A percentile compares a stretch with the other conserved stretches of the same genome.
Evolutionary conservation across 2,329 filamentous ascomycete genomes (phyloP).

Genomic region (Aspergillus transmontanensis): DNA sequence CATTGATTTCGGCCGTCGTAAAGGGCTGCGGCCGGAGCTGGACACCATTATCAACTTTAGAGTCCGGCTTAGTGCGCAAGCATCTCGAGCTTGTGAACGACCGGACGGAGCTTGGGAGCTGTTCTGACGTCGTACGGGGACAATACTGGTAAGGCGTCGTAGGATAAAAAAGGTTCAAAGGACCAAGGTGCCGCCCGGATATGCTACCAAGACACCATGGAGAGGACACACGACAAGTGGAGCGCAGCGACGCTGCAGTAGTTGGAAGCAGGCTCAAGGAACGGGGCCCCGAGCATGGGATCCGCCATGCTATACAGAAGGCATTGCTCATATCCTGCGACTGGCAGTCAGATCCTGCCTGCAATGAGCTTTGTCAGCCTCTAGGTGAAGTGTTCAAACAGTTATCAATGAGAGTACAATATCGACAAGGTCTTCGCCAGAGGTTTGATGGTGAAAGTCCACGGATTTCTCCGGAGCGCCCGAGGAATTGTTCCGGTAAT

Average conservation of each 20-base stretch:
- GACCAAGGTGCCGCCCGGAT: slow-evolving; percentile 17
- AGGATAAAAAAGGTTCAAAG: slow-evolving; percentile 5
- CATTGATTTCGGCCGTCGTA: slow-evolving; percentile 34
- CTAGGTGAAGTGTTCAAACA: neutral
- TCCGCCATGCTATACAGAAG: slow-evolving; percentile 44
- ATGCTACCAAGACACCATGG: slow-evolving; percentile 22
- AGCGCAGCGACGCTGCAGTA: slow-evolving; percentile 20
- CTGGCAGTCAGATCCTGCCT: slow-evolving; percentile 9
- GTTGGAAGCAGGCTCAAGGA: slow-evolving; percentile 26
- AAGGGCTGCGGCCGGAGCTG: slow-evolving; percentile 33
- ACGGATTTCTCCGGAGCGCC: slow-evolving; percentile 20
- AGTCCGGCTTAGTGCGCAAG: slow-evolving; percentile 16
- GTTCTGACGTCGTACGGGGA: neutral
- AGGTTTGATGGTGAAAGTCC: slow-evolving; percentile 1
- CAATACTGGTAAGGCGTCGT: neutral
- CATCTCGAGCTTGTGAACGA: slow-evolving; percentile 26
- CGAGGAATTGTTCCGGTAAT: slow-evolving; percentile 21
- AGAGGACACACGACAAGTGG: slow-evolving; percentile 23
- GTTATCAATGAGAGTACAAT: neutral
- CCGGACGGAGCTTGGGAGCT: slow-evolving; percentile 4
- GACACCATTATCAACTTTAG: slow-evolving; percentile 29
- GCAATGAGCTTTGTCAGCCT: neutral
- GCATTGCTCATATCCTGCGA: slow-evolving; percentile 46
- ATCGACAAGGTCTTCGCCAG: neutral
- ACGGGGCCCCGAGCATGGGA: slow-evolving; percentile 40